Base-by-base conservation (phyloP, 192 early-diverging fungal genomes). In the Kickxella alabastrina region DNA sequence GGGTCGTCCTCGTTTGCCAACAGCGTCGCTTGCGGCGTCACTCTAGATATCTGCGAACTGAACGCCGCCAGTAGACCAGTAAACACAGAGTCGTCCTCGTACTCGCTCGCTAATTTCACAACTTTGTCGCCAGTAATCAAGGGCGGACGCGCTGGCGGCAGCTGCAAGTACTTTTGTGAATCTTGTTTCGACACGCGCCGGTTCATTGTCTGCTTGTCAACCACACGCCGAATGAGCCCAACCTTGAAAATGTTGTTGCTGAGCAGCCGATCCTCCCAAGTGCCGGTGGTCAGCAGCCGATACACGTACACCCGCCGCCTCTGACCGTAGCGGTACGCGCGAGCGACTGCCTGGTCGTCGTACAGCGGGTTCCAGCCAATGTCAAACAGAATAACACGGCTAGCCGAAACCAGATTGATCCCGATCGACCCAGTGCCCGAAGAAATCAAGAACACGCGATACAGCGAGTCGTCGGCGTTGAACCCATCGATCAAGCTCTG, bases 301-400 rank as follows among this genome's bases (percentile, higher is more conserved):
- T 90, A 90, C 4, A 88, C 82, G 62, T 65, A 83, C 17, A 90
- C 86, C 10, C 70, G 79, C n/a, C 79, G 73, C 14, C 46, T 78
- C 57, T 90, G 88, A 8, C 84, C 87, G 62, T 82, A 88, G 9
- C 85, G 78, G 58, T 87, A 85, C 8, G 76, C 79, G 23, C 86
- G 68, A 0, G 84, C 88, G 25, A 90, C 77, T 3, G 85, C 83
- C 65, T 90, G 88, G 38, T 90, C 83, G 50, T 87, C 85, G 36
- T 74, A 74, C 27, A 82, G 83, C 18, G 90, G 90, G 43, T 90
- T 92, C 88, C 88, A 92, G 31, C 86, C 87, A 22, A 81, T 60
- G 52, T 90, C 90, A 49, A 83, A 70, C 12, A 92, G 49, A 14
- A 92, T 68, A 5, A 92, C 82, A 3, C 87, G 78, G 50, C 75